phyloP scores from a whole-genome alignment of 305 asterid species.

The Solanum hybrid region DNA sequence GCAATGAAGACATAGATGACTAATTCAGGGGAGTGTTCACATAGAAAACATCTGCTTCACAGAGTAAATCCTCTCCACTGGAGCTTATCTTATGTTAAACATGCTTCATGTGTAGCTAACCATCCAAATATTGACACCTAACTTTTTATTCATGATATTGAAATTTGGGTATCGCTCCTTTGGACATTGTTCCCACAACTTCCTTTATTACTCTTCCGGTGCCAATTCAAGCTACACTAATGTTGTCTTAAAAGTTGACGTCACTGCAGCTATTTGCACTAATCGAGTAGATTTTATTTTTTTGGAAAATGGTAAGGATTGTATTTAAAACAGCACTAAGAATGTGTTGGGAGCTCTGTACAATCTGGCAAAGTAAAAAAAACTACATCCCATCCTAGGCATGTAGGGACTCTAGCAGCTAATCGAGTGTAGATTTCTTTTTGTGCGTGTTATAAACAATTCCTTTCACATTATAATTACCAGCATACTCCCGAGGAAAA shows the following conservation, averaged over 20 bases:
- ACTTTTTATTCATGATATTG: background rate
- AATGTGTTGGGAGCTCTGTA: background rate
- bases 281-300: background rate
- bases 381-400: background rate
- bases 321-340: background rate
- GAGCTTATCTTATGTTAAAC: background rate
- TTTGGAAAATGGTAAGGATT: background rate
- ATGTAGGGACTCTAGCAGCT: background rate
- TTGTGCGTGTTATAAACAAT: background rate
- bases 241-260: background rate
- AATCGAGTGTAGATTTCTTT: background rate
- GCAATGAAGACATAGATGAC: background rate
- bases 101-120: background rate
- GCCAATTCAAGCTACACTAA: background rate
- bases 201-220: background rate
- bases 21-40: background rate
- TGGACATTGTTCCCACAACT: background rate
- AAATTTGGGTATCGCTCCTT: background rate
- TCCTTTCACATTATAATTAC: background rate
- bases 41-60: background rate
- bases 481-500: background rate
- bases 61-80: background rate
- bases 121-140: background rate
- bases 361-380: background rate
- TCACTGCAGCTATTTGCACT: background rate